Percentiles rank a stretch among this genome's conserved stretches.
Evolutionary conservation across 192 early-diverging fungal genomes (phyloP).

Genomic region (Linnemannia schmuckeri): DNA sequence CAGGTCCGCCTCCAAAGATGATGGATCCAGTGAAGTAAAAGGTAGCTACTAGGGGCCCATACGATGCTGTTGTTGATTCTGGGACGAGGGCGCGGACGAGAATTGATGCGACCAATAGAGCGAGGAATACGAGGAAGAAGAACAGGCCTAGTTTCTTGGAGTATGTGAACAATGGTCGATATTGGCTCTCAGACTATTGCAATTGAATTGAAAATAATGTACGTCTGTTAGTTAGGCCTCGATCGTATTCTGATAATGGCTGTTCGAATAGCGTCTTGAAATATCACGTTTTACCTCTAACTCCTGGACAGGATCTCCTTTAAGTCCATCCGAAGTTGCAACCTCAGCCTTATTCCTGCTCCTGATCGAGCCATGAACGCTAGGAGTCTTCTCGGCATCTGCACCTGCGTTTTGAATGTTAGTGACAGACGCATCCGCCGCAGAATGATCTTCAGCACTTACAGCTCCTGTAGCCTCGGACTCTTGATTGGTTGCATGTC

Average conservation of each 20-base stretch:
- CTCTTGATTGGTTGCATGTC: not conserved
- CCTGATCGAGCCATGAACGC: slow-evolving; percentile 13
- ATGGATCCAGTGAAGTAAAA: slow-evolving; percentile 72
- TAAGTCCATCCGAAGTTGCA: not conserved
- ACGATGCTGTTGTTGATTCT: slow-evolving; percentile 22
- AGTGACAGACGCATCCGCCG: not conserved
- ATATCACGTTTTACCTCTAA: not conserved
- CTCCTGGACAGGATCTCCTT: not conserved
- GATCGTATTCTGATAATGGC: not conserved
- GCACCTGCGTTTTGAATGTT: not conserved
- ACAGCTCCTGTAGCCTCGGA: not conserved
- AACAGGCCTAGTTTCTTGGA: slow-evolving; percentile 53
- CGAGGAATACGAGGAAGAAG: slow-evolving; percentile 60
- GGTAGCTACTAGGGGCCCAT: slow-evolving; percentile 55
- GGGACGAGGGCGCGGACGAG: slow-evolving; percentile 47
- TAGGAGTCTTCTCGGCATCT: not conserved
- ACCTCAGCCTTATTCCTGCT: slow-evolving; percentile 18
- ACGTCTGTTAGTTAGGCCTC: not conserved
- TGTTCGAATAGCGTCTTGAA: not conserved
- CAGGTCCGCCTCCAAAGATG: slow-evolving; percentile 76
- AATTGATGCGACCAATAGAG: slow-evolving; percentile 63
- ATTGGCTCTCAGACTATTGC: not conserved
- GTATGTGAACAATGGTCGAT: slow-evolving; percentile 32
- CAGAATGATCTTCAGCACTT: not conserved
- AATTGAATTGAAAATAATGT: not conserved